Evolutionary conservation across 179 eudicot species (phyloP).

Genomic region (Beta macrorhiza): DNA sequence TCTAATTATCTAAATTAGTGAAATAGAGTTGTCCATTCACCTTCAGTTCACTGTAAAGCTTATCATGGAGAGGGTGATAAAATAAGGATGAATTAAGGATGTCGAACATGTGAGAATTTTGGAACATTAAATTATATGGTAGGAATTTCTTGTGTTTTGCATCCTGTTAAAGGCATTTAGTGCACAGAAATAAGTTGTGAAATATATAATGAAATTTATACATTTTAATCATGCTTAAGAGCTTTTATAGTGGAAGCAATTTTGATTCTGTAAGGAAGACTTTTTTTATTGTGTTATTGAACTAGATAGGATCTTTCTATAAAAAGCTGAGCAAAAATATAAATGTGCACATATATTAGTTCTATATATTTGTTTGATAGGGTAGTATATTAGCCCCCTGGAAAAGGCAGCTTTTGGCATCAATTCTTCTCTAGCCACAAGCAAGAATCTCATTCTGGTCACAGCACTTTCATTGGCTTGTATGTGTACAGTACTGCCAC

Average conservation of each 20-base stretch:
- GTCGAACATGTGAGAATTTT: background rate
- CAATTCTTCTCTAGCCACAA: conserved; percentile 33
- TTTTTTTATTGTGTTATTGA: background rate
- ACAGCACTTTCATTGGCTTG: conserved; percentile 31
- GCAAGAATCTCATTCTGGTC: conserved; percentile 49
- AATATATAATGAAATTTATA: background rate
- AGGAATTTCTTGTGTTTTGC: background rate
- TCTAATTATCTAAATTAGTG: background rate
- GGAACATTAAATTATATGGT: background rate
- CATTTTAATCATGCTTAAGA: conserved; percentile 8
- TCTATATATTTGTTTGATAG: background rate
- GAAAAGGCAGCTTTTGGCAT: conserved; percentile 21
- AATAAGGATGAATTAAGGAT: background rate
- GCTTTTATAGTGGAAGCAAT: background rate
- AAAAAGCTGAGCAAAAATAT: background rate
- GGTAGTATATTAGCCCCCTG: conserved; percentile 5
- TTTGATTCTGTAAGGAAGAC: background rate
- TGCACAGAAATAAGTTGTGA: background rate
- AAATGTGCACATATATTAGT: conserved; percentile 1
- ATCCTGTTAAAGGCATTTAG: background rate
- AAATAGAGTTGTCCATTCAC: background rate
- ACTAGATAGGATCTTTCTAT: background rate
- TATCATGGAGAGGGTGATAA: background rate
- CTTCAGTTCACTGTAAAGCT: background rate
- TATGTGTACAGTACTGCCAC: conserved; percentile 29